Base-by-base conservation (phyloP, 345 rosid genomes). In the Eucalyptus regnans region DNA sequence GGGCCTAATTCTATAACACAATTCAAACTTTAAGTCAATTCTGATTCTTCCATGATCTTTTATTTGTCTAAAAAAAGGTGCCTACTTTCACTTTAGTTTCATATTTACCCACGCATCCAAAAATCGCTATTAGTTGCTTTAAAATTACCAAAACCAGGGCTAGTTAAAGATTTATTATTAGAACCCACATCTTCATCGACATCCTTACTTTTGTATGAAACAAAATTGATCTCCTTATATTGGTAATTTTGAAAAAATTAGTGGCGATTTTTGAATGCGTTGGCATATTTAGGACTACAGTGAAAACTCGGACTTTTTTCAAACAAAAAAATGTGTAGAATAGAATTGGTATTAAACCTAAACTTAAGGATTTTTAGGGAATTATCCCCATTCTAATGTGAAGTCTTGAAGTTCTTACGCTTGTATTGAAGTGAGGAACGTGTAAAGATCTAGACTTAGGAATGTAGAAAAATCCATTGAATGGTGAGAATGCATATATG, bases 251-350 rank as follows among this genome's bases (percentile, higher is more conserved):
- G 20, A 64, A 64, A 8, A 64, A 64, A n/a, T 3, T n/a, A 64
- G 0, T 64, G 20, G 76, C 1, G 2, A 64, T 64, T 64, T n/a
- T 64, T 15, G 11, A 14, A n/a, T 0, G 1, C 2, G 1, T 64
- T 12, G 16, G 37, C 18, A 64, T 15, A n/a, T 64, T 64, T 14
- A 33, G 10, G 37, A 64, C 9, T 7, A 64, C 1, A n/a, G 37
- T 15, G 41, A 64, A 64, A 64, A 17, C 15, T 64, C 5, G 0
- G 2, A 64, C 17, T 15, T 14, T n/a, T 64, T n/a, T 7, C 33
- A n/a, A 9, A n/a, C 41, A n/a, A 64, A n/a, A n/a, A n/a, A 5
- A 64, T n/a, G 76, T 64, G 17, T 1, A 0, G 5, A 8, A n/a
- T 7, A 1, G 17, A 31, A n/a, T 64, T 64, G 3, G 6, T 29